A percentile compares a stretch with the other conserved stretches of the same genome.
These are phyloP conservation scores for Eucalyptus sideroxylon DNA, from an alignment of 345 rosid species.

Conservation along the genomic window DNA sequence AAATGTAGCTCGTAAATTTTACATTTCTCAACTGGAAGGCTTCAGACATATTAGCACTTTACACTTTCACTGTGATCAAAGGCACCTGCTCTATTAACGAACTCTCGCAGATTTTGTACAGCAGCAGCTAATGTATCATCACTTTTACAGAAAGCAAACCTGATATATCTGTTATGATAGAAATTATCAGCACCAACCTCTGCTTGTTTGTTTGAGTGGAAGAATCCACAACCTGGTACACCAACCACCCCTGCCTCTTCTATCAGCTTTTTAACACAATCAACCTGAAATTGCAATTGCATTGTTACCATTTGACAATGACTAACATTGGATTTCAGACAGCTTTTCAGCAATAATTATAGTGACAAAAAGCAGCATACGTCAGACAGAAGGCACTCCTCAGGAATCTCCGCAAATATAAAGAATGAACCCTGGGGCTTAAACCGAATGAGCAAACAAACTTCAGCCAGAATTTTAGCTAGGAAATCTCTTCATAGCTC, in stretches of 20 bases:
- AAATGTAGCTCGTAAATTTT: not conserved
- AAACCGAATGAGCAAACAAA: too few relatives aligned
- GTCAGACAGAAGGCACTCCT: too few relatives aligned
- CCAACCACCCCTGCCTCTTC: conserved; percentile 43
- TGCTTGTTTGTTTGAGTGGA: conserved; percentile 5
- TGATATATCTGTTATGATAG: conserved; percentile 21
- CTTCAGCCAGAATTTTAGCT: too few relatives aligned
- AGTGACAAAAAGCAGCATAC: too few relatives aligned
- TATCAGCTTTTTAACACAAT: conserved; percentile 29
- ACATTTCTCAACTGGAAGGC: not conserved
- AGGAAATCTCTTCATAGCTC: too few relatives aligned
- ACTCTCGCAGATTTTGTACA: conserved; percentile 17
- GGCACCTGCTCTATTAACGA: not conserved
- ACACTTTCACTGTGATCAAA: not conserved
- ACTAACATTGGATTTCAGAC: too few relatives aligned
- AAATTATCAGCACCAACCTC: not conserved
- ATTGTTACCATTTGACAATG: too few relatives aligned
- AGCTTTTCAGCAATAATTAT: too few relatives aligned
- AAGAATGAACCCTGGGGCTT: too few relatives aligned
- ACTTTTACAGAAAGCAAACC: conserved; percentile 58
- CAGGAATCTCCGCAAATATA: too few relatives aligned
- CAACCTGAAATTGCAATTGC: conserved; percentile 12
- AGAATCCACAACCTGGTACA: conserved; percentile 45
- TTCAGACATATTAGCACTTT: not conserved
- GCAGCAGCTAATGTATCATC: conserved; percentile 30